phyloP scores from a whole-genome alignment of 1,284 basidiomycete species.

The Stereum hirsutum region DNA sequence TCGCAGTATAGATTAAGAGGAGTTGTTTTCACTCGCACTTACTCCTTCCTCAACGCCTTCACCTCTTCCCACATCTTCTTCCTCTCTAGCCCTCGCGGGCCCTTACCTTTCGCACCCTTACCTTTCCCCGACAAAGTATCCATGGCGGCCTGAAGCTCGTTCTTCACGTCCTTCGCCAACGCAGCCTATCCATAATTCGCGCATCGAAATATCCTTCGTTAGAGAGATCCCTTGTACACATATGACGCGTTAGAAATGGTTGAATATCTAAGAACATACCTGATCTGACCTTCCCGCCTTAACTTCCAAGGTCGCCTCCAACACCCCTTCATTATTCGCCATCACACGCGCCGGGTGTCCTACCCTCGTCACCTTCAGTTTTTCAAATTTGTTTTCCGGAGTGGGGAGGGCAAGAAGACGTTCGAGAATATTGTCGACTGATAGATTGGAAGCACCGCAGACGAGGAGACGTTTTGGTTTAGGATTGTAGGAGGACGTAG shows the following conservation, averaged over 20 bases:
- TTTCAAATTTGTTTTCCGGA: conserved; percentile 29
- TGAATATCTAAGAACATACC: conserved; percentile 31
- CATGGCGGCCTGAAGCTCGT: conserved; percentile 69
- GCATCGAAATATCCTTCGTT: no score
- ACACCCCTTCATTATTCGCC: conserved; percentile 49
- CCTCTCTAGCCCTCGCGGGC: conserved; percentile 67
- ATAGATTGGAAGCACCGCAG: conserved; percentile 87
- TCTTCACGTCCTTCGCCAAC: conserved; percentile 79
- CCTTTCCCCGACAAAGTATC: conserved; percentile 67
- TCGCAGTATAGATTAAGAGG: background rate
- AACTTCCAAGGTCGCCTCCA: conserved; percentile 82
- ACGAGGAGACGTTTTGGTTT: conserved; percentile 61
- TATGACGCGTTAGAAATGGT: no score
- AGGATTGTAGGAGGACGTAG: conserved; percentile 34
- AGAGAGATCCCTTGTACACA: background rate
- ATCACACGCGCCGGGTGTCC: conserved; percentile 94
- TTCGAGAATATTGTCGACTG: conserved; percentile 87
- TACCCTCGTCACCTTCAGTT: conserved; percentile 66
- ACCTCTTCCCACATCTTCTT: conserved; percentile 91
- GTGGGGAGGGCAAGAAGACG: conserved; percentile 58
- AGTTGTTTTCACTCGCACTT: conserved; percentile 14
- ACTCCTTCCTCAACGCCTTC: conserved; percentile 86
- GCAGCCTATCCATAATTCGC: conserved; percentile 33
- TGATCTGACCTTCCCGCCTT: conserved; percentile 76
- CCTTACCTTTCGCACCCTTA: conserved; percentile 66